Base-by-base conservation (phyloP, 257 asterid genomes). In the Gentiana straminea region DNA sequence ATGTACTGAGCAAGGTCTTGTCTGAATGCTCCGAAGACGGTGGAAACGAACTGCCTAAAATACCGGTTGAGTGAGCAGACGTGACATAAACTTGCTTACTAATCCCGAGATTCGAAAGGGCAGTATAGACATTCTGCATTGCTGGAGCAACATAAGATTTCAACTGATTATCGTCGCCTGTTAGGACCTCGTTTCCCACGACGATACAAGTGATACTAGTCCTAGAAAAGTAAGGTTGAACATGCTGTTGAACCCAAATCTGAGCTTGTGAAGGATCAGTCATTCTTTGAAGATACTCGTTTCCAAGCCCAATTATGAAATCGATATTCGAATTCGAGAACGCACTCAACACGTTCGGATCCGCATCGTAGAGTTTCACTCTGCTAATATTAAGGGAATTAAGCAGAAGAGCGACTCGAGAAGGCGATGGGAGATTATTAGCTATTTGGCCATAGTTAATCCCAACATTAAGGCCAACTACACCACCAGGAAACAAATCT, bases 371-470 rank as follows among this genome's bases (percentile, higher is more conserved):
- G 6, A 90, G 87, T 39, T 83, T 90, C 2, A 82, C 95, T 35
- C 89, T 45, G 50, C 65, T 81, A 3, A 84, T 61, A 69, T 79
- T 80, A 66, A 90, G 76, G 47, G 94, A 86, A 46, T 37, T 34
- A 35, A 90, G 85, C 57, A 86, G 94, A 47, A 2, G 13, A 1
- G 80, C 78, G 2, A 90, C 98, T 0, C 79, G 82, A 12, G 92
- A 56, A 2, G 94, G 88, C 4, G 89, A 1, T 8, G 96, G 98
- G 34, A 91, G 83, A 64, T 91, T 81, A 75, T 84, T 76, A 9
- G 94, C 94, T 33, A 91, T 81, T 64, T 86, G 96, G 52, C 98
- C 98, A 64, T 90, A 90, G 74, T 90, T 90, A 46, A 90, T 86
- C 36, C 98, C 98, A 35, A 84, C 60, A 68, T 86, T 89, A 0